Base-by-base conservation (phyloP, 352 stramenopile species). In the Phytophthora litchii region DNA sequence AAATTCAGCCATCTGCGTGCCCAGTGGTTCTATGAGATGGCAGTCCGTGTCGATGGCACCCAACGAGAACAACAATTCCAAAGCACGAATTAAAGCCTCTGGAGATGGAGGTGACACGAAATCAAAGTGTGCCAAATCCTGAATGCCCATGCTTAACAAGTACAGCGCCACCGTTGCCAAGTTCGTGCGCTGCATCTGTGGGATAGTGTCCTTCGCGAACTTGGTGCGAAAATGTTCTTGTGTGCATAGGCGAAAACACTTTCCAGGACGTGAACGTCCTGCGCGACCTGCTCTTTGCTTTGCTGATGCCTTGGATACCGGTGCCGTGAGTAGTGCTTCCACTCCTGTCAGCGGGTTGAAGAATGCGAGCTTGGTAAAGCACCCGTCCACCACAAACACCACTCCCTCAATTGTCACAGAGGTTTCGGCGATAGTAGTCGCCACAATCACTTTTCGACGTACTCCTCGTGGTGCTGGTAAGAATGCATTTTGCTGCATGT, bases 351-450 rank as follows among this genome's bases (percentile, higher is more conserved):
- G 61, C 14, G 90, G 83, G 29, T 96, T 92, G 60, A 83, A 96
- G 46, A 89, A 89, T 21, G 89, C 83, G 25, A 94, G 74, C 58
- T 96, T 94, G 20, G 78, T 80, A 36, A 95, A 92, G 60, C 82
- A 89, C 40, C 68, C 72, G 35, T 94, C 83, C 3, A 92, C 69
- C 23, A 93, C 81, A 47, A 91, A 94, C 9, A 90, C 77, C 7
- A 98, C 94, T 41, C 98, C 97, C 20, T 96, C 92, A 58, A 99
- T 99, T 2, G 97, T 99, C 50, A 99, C 94, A 0, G 93, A 99
- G 13, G 94, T 98, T 73, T 98, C 92, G 13, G 93, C 93, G 54
- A 98, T 98, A 20, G 94, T 98, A 16, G 93, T 98, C 4, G 88
- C 80, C 8, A 94, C 78, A 49, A 94, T 92, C 21, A 96, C 73